Evolutionary conservation across 495 filamentous ascomycete genomes (phyloP).

Genomic region (Xylaria longipes): DNA sequence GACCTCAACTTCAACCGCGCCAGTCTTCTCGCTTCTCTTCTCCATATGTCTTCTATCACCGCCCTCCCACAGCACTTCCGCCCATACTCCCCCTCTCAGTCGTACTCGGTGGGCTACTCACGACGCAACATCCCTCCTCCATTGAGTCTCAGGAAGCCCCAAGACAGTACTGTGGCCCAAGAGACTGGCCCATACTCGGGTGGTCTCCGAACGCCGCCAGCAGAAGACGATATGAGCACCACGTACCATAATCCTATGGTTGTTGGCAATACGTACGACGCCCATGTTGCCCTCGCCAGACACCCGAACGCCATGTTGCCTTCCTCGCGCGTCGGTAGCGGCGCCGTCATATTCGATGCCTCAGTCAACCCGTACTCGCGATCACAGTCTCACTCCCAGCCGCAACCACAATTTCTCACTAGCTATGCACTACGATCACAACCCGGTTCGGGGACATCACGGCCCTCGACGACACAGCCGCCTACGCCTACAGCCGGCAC

Average conservation of each 20-base stretch:
- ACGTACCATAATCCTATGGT: slow-evolving; percentile 53
- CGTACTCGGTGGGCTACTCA: slow-evolving; percentile 23
- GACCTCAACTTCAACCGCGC: slow-evolving; percentile 2
- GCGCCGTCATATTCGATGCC: slow-evolving; percentile 40
- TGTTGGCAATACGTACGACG: slow-evolving; percentile 48
- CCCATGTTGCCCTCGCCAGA: slow-evolving; percentile 41
- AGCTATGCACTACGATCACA: slow-evolving; percentile 23
- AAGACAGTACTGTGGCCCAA: slow-evolving; percentile 21
- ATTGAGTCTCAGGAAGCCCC: slow-evolving; percentile 25
- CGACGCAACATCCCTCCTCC: slow-evolving; percentile 22
- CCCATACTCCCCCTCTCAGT: slow-evolving; percentile 36
- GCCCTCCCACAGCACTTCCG: slow-evolving; percentile 32
- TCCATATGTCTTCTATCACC: slow-evolving; percentile 42
- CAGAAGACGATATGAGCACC: slow-evolving; percentile 56
- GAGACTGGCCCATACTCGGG: slow-evolving; percentile 29
- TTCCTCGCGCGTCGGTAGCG: slow-evolving; percentile 17
- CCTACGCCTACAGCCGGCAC: slow-evolving; percentile 42
- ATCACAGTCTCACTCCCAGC: slow-evolving; percentile 28
- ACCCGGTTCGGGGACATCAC: slow-evolving; percentile 37
- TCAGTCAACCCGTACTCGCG: slow-evolving; percentile 34
- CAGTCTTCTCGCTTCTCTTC: slow-evolving; percentile 10
- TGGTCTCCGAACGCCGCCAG: slow-evolving; percentile 59
- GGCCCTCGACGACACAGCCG: slow-evolving; percentile 38
- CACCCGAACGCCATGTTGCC: slow-evolving; percentile 35
- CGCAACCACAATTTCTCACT: slow-evolving; percentile 28